A percentile compares a stretch with the other conserved stretches of the same genome.
phyloP scores from a whole-genome alignment of 1,284 basidiomycete genomes.

The Takashimella tepidaria region DNA sequence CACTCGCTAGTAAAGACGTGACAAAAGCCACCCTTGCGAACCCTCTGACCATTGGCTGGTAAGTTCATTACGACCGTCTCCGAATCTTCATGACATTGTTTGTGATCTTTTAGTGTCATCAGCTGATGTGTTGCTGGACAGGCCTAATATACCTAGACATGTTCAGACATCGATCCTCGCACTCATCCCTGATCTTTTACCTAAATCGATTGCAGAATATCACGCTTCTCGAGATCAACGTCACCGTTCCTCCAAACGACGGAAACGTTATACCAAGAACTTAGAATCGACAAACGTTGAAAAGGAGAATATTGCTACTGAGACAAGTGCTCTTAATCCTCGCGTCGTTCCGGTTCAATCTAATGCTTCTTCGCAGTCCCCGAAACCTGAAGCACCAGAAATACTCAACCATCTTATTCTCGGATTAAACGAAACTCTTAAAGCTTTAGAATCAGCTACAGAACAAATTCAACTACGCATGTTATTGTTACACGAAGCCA shows the following conservation, averaged over 20 bases:
- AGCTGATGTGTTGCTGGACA: constrained; percentile 11
- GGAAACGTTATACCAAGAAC: constrained; percentile 3
- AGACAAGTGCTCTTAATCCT: no score
- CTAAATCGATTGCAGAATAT: constrained; percentile 31
- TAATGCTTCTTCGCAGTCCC: no score
- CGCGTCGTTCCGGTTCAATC: no score
- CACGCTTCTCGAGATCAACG: constrained; percentile 36
- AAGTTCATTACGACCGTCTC: constrained; percentile 6
- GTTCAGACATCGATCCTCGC: constrained; percentile 32
- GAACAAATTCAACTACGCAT: constrained; percentile 34
- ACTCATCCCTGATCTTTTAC: constrained; percentile 29
- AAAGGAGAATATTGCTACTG: not conserved
- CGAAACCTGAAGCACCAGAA: constrained; percentile 37
- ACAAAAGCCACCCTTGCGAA: constrained; percentile 36
- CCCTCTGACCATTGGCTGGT: constrained; percentile 40
- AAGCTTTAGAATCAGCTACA: constrained; percentile 61
- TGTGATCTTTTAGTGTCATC: not conserved
- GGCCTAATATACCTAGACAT: constrained; percentile 40
- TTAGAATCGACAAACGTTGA: not conserved
- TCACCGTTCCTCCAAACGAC: constrained; percentile 25
- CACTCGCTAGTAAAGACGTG: constrained; percentile 22
- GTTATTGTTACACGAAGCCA: constrained; percentile 1
- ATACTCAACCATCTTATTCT: constrained; percentile 57
- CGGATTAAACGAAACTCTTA: constrained; percentile 78
- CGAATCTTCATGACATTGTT: not conserved